Evolutionary conservation across 2,329 filamentous ascomycete species (phyloP).

Genomic region (Aurifilum marmelostoma): DNA sequence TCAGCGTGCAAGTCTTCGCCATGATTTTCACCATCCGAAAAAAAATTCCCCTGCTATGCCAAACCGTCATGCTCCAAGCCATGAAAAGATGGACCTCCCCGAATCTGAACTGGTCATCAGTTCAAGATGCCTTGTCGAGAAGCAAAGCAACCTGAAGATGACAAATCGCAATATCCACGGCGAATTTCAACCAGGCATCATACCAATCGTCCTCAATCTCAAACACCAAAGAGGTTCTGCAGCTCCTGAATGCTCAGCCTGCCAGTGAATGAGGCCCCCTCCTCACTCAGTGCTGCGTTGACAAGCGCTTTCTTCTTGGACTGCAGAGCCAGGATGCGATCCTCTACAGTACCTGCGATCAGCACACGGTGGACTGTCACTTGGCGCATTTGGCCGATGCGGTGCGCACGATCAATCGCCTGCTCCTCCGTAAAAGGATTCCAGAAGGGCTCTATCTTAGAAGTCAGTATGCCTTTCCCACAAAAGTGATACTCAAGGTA

Average conservation of each 20-base stretch:
- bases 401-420: constrained; percentile 82
- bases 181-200: not conserved
- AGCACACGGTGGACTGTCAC: constrained; percentile 80
- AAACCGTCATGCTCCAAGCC: not conserved
- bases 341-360: constrained; percentile 76
- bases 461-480: not conserved
- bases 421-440: constrained; percentile 89
- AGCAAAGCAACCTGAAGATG: not conserved
- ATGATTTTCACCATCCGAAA: not conserved
- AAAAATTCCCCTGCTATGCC: not conserved
- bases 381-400: constrained; percentile 73
- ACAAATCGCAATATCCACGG: not conserved
- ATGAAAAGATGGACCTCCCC: not conserved
- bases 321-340: constrained; percentile 77
- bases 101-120: not conserved
- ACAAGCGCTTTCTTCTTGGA: constrained; percentile 76
- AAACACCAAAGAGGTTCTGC: constrained; percentile 19
- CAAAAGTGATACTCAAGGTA: too few relatives aligned
- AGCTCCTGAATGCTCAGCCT: constrained; percentile 14
- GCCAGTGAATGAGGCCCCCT: not conserved
- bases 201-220: not conserved
- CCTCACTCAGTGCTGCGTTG: constrained; percentile 75
- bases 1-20: not conserved
- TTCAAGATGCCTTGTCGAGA: not conserved
- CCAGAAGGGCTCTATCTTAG: constrained; percentile 74